Evolutionary conservation across 164 flowering plant species (phyloP).

Genomic region (Vitis labrusca): DNA sequence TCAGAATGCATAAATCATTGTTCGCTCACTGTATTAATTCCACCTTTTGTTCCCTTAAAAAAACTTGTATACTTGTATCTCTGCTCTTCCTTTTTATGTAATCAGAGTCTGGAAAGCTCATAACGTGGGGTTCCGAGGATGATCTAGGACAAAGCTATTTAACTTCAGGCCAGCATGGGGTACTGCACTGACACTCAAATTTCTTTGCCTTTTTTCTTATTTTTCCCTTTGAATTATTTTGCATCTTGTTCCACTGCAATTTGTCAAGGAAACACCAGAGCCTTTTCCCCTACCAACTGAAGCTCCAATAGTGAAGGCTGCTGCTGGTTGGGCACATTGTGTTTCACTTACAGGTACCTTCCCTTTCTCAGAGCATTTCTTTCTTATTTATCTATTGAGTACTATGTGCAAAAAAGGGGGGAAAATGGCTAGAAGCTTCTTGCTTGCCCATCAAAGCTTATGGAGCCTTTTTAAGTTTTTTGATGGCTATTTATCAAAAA

Average conservation of each 20-base stretch:
- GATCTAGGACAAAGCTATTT: slow-evolving; percentile 75
- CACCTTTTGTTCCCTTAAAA: background rate
- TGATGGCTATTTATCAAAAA: too few species aligned
- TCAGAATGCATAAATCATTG: too few species aligned
- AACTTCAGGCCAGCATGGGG: slow-evolving; percentile 86
- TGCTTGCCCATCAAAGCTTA: too few species aligned
- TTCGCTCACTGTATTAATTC: background rate
- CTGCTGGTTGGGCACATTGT: slow-evolving; percentile 92
- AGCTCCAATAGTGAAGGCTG: slow-evolving; percentile 60
- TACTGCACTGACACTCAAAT: slow-evolving; percentile 17
- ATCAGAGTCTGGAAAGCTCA: slow-evolving; percentile 69
- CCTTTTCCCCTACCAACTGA: slow-evolving; percentile 72
- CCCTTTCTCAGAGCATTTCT: too few species aligned
- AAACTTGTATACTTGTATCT: background rate
- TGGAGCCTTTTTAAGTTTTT: too few species aligned
- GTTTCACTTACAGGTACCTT: slow-evolving; percentile 68
- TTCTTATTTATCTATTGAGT: background rate
- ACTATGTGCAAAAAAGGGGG: background rate
- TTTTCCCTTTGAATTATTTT: slow-evolving; percentile 9
- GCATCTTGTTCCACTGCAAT: background rate
- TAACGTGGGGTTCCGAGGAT: slow-evolving; percentile 86
- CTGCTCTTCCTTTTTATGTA: background rate
- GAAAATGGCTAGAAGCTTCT: too few species aligned
- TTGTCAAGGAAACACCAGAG: slow-evolving; percentile 70
- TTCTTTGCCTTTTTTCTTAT: background rate